phyloP scores from a whole-genome alignment of 768 basidiomycete genomes.

The Auriscalpium orientale region DNA sequence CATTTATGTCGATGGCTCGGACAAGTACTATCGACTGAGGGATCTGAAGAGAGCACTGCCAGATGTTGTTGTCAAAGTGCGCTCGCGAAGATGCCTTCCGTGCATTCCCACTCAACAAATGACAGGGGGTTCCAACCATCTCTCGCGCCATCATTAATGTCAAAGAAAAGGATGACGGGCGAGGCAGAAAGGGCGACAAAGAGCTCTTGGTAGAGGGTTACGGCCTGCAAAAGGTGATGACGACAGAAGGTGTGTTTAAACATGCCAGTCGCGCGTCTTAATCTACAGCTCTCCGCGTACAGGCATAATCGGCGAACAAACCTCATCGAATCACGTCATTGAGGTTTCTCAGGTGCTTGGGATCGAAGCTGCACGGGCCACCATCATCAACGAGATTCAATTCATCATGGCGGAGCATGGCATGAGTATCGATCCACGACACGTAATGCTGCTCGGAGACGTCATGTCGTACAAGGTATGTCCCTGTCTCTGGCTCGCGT shows the following conservation, averaged over 20 bases:
- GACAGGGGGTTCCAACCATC: slow-evolving; percentile 77
- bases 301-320: slow-evolving; percentile 91
- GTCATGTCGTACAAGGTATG: slow-evolving; percentile 96
- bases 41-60: slow-evolving; percentile 80
- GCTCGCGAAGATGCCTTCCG: background rate
- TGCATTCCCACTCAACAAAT: background rate
- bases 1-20: slow-evolving; percentile 69
- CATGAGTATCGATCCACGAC: slow-evolving; percentile 97
- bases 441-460: slow-evolving; percentile 96
- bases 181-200: slow-evolving; percentile 81
- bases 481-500: background rate
- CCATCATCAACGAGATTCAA: slow-evolving; percentile 95
- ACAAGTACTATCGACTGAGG: slow-evolving; percentile 79
- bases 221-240: slow-evolving; percentile 95
- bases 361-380: slow-evolving; percentile 90
- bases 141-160: slow-evolving; percentile 94
- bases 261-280: background rate
- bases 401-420: slow-evolving; percentile 96
- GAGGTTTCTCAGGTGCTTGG: slow-evolving; percentile 94
- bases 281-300: background rate
- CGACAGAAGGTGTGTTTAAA: slow-evolving; percentile 67
- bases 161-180: slow-evolving; percentile 76
- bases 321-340: slow-evolving; percentile 95
- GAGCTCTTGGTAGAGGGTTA: slow-evolving; percentile 96
- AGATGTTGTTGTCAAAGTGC: slow-evolving; percentile 77